Conservation (phyloP, 306 rosid species). For the Dryas octopetala region DNA sequence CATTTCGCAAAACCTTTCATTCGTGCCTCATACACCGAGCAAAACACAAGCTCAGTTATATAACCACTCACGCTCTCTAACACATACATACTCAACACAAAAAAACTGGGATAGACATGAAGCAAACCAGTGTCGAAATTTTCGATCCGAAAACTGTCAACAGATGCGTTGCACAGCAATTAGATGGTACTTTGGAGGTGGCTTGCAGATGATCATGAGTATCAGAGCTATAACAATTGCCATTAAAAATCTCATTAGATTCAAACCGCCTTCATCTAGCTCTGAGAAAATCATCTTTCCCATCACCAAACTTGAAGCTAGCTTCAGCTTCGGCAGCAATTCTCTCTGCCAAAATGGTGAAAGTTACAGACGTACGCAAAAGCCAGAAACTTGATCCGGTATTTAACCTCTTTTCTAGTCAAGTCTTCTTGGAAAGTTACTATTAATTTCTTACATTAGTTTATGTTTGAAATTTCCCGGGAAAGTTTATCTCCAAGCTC, state of each 20-base stretch:
- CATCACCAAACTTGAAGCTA: too few species aligned
- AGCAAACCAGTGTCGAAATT: not conserved
- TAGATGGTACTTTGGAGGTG: conserved; percentile 25
- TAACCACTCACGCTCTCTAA: not conserved
- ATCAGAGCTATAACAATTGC: conserved; percentile 16
- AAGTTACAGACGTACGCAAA: not conserved
- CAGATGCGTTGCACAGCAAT: conserved; percentile 29
- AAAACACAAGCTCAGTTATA: not conserved
- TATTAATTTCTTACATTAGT: not conserved
- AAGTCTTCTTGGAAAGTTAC: not conserved
- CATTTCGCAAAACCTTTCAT: not conserved
- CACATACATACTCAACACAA: not conserved
- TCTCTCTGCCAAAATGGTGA: conserved; percentile 4
- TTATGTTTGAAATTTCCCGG: too few species aligned
- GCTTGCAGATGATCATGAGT: conserved; percentile 38
- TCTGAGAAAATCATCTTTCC: too few species aligned
- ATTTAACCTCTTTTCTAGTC: not conserved
- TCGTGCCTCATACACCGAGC: not conserved
- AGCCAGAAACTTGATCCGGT: not conserved
- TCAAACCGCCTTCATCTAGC: too few species aligned
- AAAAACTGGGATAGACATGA: not conserved
- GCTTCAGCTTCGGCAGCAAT: conserved; percentile 6
- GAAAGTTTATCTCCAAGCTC: not conserved
- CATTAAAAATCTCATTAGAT: too few species aligned
- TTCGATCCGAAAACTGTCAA: not conserved